Evolutionary conservation across 306 rosid genomes (phyloP).

Genomic region (Prinsepia uniflora): DNA sequence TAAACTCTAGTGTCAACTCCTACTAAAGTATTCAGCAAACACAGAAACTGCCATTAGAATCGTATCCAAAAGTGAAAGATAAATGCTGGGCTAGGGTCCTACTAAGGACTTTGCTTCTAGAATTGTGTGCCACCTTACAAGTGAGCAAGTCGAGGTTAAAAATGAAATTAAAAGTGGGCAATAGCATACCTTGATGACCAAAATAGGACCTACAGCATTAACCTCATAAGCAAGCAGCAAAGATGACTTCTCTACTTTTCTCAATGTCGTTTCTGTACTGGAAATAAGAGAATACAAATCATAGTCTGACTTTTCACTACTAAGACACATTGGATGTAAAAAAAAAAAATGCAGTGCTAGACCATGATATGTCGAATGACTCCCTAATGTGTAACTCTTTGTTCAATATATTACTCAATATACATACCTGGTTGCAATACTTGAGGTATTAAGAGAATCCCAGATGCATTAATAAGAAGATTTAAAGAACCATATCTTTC

Average conservation of each 20-base stretch:
- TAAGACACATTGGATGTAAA: conserved; percentile 7
- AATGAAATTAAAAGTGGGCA: conserved; percentile 9
- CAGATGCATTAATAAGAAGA: conserved; percentile 88
- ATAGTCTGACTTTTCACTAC: conserved; percentile 7
- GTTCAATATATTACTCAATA: conserved; percentile 16
- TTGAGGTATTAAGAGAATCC: conserved; percentile 78
- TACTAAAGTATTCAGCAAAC: too few species aligned
- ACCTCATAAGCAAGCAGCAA: conserved; percentile 77
- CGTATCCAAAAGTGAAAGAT: too few species aligned
- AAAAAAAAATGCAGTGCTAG: conserved; percentile 7
- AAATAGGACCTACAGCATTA: conserved; percentile 86
- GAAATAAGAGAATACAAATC: conserved; percentile 25
- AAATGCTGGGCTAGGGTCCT: neutral
- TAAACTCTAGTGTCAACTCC: neutral
- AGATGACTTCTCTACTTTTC: conserved; percentile 77
- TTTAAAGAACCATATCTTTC: conserved; percentile 74
- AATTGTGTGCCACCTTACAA: neutral
- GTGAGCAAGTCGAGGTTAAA: neutral
- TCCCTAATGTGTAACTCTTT: neutral
- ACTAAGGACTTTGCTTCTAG: neutral
- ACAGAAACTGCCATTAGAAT: too few species aligned
- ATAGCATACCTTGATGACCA: conserved; percentile 76
- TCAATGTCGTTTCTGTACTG: conserved; percentile 79
- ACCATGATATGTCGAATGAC: neutral
- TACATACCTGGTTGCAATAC: conserved; percentile 73